A percentile compares a stretch with the other conserved stretches of the same genome.
Evolutionary conservation across 1,284 basidiomycete genomes (phyloP).

Genomic region (Austroboletus niveus): DNA sequence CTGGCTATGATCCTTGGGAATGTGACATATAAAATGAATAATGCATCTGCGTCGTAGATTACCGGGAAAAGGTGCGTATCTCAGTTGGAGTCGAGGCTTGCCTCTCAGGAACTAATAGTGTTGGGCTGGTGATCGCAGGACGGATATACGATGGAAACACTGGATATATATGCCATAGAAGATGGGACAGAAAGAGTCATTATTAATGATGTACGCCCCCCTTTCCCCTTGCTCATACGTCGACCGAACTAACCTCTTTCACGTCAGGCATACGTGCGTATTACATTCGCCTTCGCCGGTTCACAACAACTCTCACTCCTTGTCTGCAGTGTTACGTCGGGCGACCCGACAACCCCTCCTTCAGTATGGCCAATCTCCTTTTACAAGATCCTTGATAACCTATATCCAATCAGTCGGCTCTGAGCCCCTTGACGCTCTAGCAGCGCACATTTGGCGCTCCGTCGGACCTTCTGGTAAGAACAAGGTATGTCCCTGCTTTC

Average conservation of each 20-base stretch:
- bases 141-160: slow-evolving; percentile 53
- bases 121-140: slow-evolving; percentile 36
- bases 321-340: slow-evolving; percentile 57
- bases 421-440: slow-evolving; percentile 67
- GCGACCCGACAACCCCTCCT: slow-evolving; percentile 60
- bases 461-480: slow-evolving; percentile 83
- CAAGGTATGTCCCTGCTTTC: slow-evolving; percentile 47
- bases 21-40: no score
- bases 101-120: not conserved
- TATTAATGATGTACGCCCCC: slow-evolving; percentile 37
- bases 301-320: no score
- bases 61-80: slow-evolving; percentile 71
- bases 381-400: not conserved
- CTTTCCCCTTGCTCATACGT: not conserved
- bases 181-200: slow-evolving; percentile 46
- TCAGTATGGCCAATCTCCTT: slow-evolving; percentile 38
- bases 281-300: not conserved
- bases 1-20: not conserved
- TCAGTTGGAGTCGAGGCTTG: not conserved
- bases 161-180: slow-evolving; percentile 49
- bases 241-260: not conserved
- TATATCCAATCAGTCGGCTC: slow-evolving; percentile 59
- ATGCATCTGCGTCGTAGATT: slow-evolving; percentile 42
- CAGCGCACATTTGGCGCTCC: slow-evolving; percentile 68
- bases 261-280: slow-evolving; percentile 22